phyloP scores from a whole-genome alignment of 2,329 filamentous ascomycete species.

The Daldinia eschscholtzii region DNA sequence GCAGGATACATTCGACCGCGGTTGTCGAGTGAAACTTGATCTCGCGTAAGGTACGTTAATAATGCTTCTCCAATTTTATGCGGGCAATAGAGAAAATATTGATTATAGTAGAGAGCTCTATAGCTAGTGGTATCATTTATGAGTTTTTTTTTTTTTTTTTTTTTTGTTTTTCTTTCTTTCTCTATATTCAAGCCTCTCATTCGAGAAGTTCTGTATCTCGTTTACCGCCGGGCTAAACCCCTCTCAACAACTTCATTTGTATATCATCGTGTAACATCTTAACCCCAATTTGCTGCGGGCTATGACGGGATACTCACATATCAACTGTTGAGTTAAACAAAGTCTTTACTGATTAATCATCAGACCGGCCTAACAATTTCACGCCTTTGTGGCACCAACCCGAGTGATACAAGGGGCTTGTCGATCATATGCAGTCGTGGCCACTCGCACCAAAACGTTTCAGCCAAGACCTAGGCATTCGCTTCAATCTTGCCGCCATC shows the following conservation, averaged over 20 bases:
- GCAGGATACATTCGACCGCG: not conserved
- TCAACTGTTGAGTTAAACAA: conserved; percentile 9
- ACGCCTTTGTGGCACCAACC: not conserved
- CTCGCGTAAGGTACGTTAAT: not conserved
- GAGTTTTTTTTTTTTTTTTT: not conserved
- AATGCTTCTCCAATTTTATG: not conserved
- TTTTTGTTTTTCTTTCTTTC: too few species aligned
- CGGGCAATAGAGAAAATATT: not conserved
- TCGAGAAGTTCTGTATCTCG: not conserved
- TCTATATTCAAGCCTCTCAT: not conserved
- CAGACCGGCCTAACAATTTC: conserved; percentile 4
- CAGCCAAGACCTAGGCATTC: conserved; percentile 3
- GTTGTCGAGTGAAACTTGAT: not conserved
- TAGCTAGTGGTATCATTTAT: not conserved
- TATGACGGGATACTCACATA: not conserved
- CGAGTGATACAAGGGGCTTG: conserved; percentile 5
- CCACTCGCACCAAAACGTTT: not conserved
- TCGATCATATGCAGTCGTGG: conserved; percentile 4
- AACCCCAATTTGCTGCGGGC: not conserved
- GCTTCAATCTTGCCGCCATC: not conserved
- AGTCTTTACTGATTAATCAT: not conserved
- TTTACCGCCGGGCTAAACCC: not conserved
- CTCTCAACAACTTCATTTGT: not conserved
- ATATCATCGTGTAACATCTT: not conserved
- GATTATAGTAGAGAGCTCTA: not conserved